Conservation (phyloP, 1,284 basidiomycete species). For the Heterobasidion occidentale region DNA sequence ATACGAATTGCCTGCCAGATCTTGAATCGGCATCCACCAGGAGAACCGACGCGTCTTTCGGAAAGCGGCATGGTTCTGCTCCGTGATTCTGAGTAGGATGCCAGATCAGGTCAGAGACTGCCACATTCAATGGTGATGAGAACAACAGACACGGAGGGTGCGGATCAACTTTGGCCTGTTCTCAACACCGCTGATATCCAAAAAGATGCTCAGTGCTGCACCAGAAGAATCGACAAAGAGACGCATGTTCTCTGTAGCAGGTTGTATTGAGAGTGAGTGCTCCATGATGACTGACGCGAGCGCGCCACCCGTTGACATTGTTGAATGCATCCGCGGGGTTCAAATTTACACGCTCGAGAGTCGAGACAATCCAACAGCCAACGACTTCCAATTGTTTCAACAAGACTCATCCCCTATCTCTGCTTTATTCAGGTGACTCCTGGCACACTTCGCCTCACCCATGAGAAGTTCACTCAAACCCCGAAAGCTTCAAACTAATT, state of each 20-base stretch:
- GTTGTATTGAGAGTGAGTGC: neutral
- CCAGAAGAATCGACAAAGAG: constrained; percentile 20
- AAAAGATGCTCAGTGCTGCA: constrained; percentile 29
- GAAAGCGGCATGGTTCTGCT: constrained; percentile 37
- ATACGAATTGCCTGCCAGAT: constrained; percentile 45
- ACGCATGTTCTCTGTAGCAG: neutral
- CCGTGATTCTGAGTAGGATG: constrained; percentile 36
- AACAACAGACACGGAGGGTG: constrained; percentile 34
- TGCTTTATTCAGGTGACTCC: too few relatives aligned
- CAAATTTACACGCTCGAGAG: too few relatives aligned
- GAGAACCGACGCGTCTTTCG: constrained; percentile 43
- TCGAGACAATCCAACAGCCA: too few relatives aligned
- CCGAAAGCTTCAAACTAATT: neutral
- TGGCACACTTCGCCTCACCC: too few relatives aligned
- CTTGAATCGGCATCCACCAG: constrained; percentile 44
- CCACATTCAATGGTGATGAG: neutral
- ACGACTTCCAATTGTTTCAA: too few relatives aligned
- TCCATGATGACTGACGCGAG: neutral
- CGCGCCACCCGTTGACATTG: too few relatives aligned
- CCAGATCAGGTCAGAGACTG: neutral
- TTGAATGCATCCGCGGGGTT: too few relatives aligned
- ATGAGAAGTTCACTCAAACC: too few relatives aligned
- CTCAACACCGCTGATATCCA: constrained; percentile 42
- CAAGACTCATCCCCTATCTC: too few relatives aligned
- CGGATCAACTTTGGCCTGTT: constrained; percentile 44